phyloP scores from a whole-genome alignment of 805 yeast genomes.

The Ogataea pilisensis region DNA sequence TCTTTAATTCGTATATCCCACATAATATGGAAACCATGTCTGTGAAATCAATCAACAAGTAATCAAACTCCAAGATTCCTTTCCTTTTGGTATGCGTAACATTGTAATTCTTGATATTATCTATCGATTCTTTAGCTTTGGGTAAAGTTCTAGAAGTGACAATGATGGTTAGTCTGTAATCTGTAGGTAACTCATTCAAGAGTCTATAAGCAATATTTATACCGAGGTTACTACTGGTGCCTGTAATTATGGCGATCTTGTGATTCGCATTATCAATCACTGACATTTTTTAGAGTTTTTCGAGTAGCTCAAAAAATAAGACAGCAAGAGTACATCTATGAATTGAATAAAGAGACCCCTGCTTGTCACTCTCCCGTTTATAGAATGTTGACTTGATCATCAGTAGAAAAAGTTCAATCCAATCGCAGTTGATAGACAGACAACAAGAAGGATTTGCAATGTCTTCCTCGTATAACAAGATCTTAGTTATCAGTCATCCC shows the following conservation, averaged over 20 bases:
- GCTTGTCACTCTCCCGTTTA: too few species aligned
- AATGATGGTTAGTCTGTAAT: conserved; percentile 64
- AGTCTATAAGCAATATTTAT: conserved; percentile 79
- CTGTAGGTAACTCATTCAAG: conserved; percentile 52
- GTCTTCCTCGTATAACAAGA: too few species aligned
- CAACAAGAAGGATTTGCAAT: too few species aligned
- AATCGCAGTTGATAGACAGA: too few species aligned
- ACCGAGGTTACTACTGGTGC: conserved; percentile 66
- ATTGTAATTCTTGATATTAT: conserved; percentile 44
- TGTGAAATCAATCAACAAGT: conserved; percentile 82
- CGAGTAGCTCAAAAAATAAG: neutral
- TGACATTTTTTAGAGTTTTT: neutral
- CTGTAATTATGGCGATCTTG: conserved; percentile 32
- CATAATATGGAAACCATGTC: conserved; percentile 80
- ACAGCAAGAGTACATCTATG: too few species aligned
- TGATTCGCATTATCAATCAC: conserved; percentile 8
- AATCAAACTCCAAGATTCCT: conserved; percentile 77
- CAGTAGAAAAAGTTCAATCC: too few species aligned
- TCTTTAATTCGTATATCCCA: conserved; percentile 66
- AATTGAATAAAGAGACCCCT: too few species aligned
- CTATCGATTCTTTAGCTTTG: conserved; percentile 72
- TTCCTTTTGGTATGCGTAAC: conserved; percentile 36
- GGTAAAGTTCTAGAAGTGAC: conserved; percentile 89
- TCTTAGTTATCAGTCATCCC: too few species aligned
- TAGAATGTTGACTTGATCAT: too few species aligned